Conservation (phyloP, 768 basidiomycete genomes). For the Megacollybia marginata region DNA sequence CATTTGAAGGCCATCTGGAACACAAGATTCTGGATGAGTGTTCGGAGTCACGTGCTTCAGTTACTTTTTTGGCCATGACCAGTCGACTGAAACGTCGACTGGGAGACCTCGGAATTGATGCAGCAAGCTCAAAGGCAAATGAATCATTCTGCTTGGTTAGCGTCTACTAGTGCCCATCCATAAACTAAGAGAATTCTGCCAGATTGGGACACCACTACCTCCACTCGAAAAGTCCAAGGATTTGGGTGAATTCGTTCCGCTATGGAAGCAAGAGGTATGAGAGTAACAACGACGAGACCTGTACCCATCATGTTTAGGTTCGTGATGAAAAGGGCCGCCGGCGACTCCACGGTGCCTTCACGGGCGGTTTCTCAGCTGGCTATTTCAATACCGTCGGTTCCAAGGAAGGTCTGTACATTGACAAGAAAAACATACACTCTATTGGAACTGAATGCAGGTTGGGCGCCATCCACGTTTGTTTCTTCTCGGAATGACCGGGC, state of each 20-base stretch:
- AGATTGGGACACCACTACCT: constrained; percentile 94
- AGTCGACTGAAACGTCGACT: constrained; percentile 77
- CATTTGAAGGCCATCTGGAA: no score
- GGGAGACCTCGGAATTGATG: constrained; percentile 70
- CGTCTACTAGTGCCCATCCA: constrained; percentile 2
- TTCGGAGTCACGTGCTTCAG: no score
- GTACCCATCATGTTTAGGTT: constrained; percentile 40
- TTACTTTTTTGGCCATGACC: constrained; percentile 20
- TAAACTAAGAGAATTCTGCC: constrained; percentile 6
- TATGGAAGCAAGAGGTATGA: constrained; percentile 95
- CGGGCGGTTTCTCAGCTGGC: constrained; percentile 95
- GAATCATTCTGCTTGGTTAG: constrained; percentile 82
- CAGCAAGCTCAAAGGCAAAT: constrained; percentile 60
- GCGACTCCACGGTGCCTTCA: constrained; percentile 96
- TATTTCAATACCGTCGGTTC: constrained; percentile 96
- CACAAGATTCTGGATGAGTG: no score
- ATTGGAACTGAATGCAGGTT: constrained; percentile 51
- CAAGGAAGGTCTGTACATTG: constrained; percentile 66
- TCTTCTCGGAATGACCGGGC: constrained; percentile 79
- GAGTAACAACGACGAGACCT: neutral
- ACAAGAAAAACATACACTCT: neutral
- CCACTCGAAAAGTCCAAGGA: constrained; percentile 93
- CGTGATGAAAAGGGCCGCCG: constrained; percentile 90
- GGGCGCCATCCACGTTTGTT: constrained; percentile 88
- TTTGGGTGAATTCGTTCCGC: constrained; percentile 87